A percentile compares a stretch with the other conserved stretches of the same genome.
Evolutionary conservation across 495 filamentous ascomycete species (phyloP).

Genomic region (Annulohypoxylon maeteangense): DNA sequence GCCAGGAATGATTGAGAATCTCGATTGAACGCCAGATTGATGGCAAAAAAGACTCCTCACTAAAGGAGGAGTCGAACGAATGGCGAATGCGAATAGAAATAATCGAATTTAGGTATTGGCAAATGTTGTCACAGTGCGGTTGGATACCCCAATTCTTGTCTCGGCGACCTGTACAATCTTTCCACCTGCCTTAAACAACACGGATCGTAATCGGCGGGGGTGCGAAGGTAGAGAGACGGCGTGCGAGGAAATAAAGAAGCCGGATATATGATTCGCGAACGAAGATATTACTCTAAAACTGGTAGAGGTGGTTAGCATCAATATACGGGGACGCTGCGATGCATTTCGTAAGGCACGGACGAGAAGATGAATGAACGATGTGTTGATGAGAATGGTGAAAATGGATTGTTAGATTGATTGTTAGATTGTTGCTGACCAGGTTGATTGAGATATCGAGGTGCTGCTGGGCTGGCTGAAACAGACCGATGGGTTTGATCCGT

Average conservation of each 20-base stretch:
- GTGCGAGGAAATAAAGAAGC: constrained; percentile 14
- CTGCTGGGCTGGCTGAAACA: constrained; percentile 57
- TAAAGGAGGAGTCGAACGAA: constrained; percentile 41
- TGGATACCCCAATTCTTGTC: constrained; percentile 13
- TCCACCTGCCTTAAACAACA: constrained; percentile 3
- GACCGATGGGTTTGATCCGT: constrained; percentile 53
- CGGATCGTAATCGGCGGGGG: constrained; percentile 16
- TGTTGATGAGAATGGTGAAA: constrained; percentile 4
- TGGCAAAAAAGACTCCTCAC: constrained; percentile 41
- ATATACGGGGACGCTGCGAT: constrained; percentile 21
- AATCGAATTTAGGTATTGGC: constrained; percentile 21
- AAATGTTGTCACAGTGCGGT: constrained; percentile 4
- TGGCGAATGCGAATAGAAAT: constrained; percentile 24
- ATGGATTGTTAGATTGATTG: constrained; percentile 35
- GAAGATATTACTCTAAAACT: constrained; percentile 17
- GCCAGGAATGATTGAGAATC: constrained; percentile 41
- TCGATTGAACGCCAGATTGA: constrained; percentile 49
- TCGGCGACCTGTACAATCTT: constrained; percentile 17
- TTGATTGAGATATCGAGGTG: constrained; percentile 43
- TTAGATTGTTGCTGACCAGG: constrained; percentile 27
- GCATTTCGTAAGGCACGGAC: constrained; percentile 3
- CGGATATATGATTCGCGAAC: constrained; percentile 19
- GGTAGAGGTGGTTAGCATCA: constrained; percentile 8
- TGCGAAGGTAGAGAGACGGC: background rate
- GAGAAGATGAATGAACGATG: constrained; percentile 5